phyloP scores from a whole-genome alignment of 106 monocot genomes.

The Dendrobium officinale region DNA sequence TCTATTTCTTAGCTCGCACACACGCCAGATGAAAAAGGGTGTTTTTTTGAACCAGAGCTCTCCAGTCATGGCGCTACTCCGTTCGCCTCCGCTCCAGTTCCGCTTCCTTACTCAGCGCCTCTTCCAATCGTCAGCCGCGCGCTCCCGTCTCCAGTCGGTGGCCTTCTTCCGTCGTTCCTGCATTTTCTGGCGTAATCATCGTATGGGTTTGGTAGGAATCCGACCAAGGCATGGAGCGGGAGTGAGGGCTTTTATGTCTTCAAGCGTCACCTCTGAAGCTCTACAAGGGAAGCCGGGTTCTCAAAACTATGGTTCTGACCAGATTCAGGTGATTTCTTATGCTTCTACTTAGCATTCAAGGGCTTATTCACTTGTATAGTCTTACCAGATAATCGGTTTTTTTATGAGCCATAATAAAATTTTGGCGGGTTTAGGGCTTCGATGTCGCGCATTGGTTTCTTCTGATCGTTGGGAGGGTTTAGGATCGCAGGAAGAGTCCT shows the following conservation, averaged over 20 bases:
- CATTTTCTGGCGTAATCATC: conserved; percentile 7
- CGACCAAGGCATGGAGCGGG: conserved; percentile 5
- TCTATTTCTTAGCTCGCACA: not conserved
- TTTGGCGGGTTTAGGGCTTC: not conserved
- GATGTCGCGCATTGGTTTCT: not conserved
- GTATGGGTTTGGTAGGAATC: conserved; percentile 15
- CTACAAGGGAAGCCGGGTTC: conserved; percentile 33
- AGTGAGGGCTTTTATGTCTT: conserved; percentile 55
- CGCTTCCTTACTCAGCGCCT: conserved; percentile 22
- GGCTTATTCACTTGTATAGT: not conserved
- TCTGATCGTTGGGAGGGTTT: not conserved
- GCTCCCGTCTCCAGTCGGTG: conserved; percentile 6
- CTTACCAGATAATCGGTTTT: not conserved
- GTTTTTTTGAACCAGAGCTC: conserved; percentile 1
- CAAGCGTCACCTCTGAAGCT: conserved; percentile 31
- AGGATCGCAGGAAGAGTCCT: not conserved
- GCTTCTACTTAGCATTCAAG: not conserved
- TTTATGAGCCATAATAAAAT: not conserved
- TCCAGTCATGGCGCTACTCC: conserved; percentile 39
- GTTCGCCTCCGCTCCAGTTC: conserved; percentile 25
- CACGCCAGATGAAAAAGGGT: not conserved
- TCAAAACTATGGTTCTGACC: conserved; percentile 44
- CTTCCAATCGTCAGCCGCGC: conserved; percentile 23
- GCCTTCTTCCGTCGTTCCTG: conserved; percentile 9
- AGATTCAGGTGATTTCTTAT: conserved; percentile 51